Evolutionary conservation across 345 rosid genomes (phyloP).

Genomic region (Gynandropsis gynandra): DNA sequence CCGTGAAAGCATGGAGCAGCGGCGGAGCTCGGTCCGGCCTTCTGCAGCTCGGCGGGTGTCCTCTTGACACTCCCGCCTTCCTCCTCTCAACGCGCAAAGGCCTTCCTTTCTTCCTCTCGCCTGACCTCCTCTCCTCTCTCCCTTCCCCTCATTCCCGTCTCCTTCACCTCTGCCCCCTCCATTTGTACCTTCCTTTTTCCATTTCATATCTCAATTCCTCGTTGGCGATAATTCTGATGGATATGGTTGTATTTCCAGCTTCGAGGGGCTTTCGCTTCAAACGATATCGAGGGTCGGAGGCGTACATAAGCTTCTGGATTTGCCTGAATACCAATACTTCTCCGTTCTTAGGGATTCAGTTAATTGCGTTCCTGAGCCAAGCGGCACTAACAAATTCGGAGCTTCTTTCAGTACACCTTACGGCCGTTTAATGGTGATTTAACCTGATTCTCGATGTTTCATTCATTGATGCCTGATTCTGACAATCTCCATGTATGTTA

Average conservation of each 20-base stretch:
- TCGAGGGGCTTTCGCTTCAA: constrained; percentile 42
- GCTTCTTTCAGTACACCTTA: constrained; percentile 69
- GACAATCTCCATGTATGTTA: neutral
- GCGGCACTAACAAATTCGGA: constrained; percentile 42
- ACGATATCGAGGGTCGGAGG: constrained; percentile 56
- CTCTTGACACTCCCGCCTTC: constrained; percentile 58
- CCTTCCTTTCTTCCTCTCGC: constrained; percentile 54
- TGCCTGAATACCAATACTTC: constrained; percentile 40
- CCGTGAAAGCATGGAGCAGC: constrained; percentile 42
- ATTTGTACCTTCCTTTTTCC: constrained; percentile 42
- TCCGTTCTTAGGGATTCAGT: constrained; percentile 65
- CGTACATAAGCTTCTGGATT: constrained; percentile 45
- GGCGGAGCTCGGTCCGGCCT: constrained; percentile 47
- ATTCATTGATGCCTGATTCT: neutral
- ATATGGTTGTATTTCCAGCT: constrained; percentile 26
- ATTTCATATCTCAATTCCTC: neutral
- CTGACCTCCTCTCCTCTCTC: constrained; percentile 63
- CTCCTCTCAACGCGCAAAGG: constrained; percentile 69
- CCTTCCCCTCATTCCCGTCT: constrained; percentile 54
- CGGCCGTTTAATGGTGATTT: constrained; percentile 52
- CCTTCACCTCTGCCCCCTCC: constrained; percentile 65
- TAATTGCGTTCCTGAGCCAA: constrained; percentile 54
- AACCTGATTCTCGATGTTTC: neutral
- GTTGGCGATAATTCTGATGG: neutral
- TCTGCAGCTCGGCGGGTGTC: constrained; percentile 37